Evolutionary conservation across 768 basidiomycete species (phyloP), one percentile per base, ranked within the genome.

Genomic region (Hirschioporus abietinus): DNA sequence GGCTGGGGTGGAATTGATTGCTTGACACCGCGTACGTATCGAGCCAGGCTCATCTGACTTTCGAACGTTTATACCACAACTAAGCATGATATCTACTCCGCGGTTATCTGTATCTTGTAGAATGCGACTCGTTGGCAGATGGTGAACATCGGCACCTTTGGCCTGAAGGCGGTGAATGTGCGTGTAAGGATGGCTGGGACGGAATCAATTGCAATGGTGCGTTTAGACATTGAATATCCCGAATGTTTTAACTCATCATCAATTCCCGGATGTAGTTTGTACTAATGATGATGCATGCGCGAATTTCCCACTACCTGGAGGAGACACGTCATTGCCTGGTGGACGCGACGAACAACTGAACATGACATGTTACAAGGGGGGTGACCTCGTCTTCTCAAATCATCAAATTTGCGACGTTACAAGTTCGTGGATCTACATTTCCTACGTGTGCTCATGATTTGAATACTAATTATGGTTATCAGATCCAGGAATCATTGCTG

Each of bases 1-100:
- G 97, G 97, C n/a, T 99, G 96, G 88, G 93, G 95, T 60, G 97
- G 97, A 1, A 90, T 95, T 42, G 96, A 99, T 73, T 99, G 97
- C 78, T 78, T 97, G 64, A 86, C 86, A 8, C 96, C 97, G 24
- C 90, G 96, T 97, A 77, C 62, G 93, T 84, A 6, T 15, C 20
- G 12, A 30, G 0, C 35, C 23, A 18, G 52, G 58, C 18, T 52
- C 23, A 66, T 58, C 24, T 60, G 20, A 1, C 0, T 0, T 25
- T 25, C 24, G 3, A 30, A 52, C 12, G 1, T 52, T 6, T 52
- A 52, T 15, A 12, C 20, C 12, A 6, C 20, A 15, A 15, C 12
- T 52, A 52, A 15, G 42, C 20, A 52, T 52, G 42, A 52, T 15
- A 15, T 20, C 6, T 52, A 1, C 42, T 52, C 42, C 42, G 6